Evolutionary conservation across 257 asterid genomes (phyloP), one percentile per base, ranked within the genome.

Genomic region (Sherardia arvensis): DNA sequence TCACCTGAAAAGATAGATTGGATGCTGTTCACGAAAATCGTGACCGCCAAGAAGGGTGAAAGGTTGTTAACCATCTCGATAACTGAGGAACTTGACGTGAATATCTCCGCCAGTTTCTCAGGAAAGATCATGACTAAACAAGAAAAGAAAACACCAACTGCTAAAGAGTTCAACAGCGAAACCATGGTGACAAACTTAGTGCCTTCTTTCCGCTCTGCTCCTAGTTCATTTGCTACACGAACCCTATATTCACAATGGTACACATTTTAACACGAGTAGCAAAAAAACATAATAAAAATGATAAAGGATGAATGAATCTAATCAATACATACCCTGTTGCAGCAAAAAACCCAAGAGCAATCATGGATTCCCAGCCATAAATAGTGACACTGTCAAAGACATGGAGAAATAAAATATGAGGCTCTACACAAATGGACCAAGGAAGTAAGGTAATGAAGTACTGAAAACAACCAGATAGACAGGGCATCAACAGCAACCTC

Each of bases 401-500:
- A 45, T 8, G 56, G 8, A n/a, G 34, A 61, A 27, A 15, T 4
- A 55, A 20, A 59, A 65, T n/a, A n/a, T 38, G 54, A 53, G 58
- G 18, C 61, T 43, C 28, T 28, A 57, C 15, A 23, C 48, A 10
- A 53, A 28, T 18, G 68, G 14, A 21, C 5, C 17, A 57, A 43
- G 22, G 18, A 28, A 18, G 23, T 40, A 27, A 27, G 26, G n/a
- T 57, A 7, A 12, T 1, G 26, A 67, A 67, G 59, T 43, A 56
- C 40, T n/a, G 55, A 21, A 17, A 73, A 76, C 49, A 64, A 84
- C 87, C 84, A 84, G 74, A 84, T 77, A 45, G 90, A 84, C 73
- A 84, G 74, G 33, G 90, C 87, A 79, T 84, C 85, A 47, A 84
- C 78, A 66, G 87, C 80, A 70, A 81, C 87, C 76, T 79, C 90